Percentiles rank a stretch among this genome's conserved stretches.
These are phyloP conservation scores for Lithocarpus polystachyus DNA, from an alignment of 306 rosid genomes.

Conservation along the genomic window DNA sequence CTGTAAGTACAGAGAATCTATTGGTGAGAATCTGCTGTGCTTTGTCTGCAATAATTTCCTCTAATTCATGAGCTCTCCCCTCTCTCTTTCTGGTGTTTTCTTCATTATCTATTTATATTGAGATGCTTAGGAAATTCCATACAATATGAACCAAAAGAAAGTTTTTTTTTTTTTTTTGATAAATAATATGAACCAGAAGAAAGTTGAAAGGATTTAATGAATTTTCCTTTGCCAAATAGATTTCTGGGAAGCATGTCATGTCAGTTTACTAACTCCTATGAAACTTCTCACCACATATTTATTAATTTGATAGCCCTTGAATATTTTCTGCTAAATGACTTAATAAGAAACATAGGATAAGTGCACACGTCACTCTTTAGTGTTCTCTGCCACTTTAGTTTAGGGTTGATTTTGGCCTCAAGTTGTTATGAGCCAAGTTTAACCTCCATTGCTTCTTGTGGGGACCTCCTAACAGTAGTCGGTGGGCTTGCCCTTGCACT, in stretches of 20 bases:
- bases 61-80: background rate
- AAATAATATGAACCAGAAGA: background rate
- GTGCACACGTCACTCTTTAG: background rate
- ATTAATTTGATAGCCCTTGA: background rate
- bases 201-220: background rate
- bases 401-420: background rate
- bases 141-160: background rate
- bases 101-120: background rate
- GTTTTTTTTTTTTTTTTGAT: too few species aligned
- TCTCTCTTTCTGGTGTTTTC: background rate
- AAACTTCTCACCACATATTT: background rate
- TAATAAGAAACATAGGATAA: background rate
- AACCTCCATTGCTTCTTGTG: background rate
- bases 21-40: conserved; percentile 23
- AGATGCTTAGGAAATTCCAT: background rate
- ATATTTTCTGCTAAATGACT: background rate
- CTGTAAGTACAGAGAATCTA: conserved; percentile 44
- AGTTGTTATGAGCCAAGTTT: background rate
- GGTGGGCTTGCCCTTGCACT: background rate
- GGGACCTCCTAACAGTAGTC: background rate
- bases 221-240: background rate
- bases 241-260: background rate
- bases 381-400: background rate
- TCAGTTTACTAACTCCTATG: background rate
- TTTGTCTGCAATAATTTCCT: conserved; percentile 1